Evolutionary conservation across 495 filamentous ascomycete genomes (phyloP), one percentile per base, ranked within the genome.

Genomic region (Viridothelium virens): DNA sequence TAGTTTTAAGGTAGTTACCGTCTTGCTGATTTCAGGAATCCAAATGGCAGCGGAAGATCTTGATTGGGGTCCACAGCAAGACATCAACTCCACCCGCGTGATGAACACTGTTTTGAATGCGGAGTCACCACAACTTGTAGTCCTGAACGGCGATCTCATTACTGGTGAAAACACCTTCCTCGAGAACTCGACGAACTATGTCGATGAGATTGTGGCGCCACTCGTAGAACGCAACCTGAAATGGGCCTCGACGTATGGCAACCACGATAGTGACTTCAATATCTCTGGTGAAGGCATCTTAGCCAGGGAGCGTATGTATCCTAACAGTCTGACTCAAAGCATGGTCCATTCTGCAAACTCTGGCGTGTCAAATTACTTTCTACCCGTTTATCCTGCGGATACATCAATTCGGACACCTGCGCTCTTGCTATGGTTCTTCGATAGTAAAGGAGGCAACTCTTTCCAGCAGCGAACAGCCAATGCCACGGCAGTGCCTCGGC

Each of bases 391-490:
- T 65, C 65, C 71, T 9, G 65, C 74, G n/a, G 39, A 65, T 10
- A 74, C 76, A 53, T 39, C 74, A 0, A 53, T 34, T 25, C 66
- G 62, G 1, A 76, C 65, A 2, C 83, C 83, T 7, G 74, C 74
- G 12, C 75, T 87, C 12, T 68, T 92, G 2, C 79, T 91, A 38
- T 92, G 87, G 86, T 91, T 91, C 77, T 91, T 92, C 70, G 89
- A 92, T 72, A 84, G 80, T 63, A 80, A 81, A 41, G 88, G 88
- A 46, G 89, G 89, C 0, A 79, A 78, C 56, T 69, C 76, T 36
- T 85, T 80, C 69, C 82, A 86, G 53, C 67, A 76, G 16, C 64
- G 65, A 2, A 67, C 69, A 7, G 63, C 75, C 0, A 61, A 74
- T 62, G 74, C 80, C 16, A 71, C 72, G 7, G 69, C 80, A 12